Evolutionary conservation across 495 filamentous ascomycete genomes (phyloP).

Genomic region (Neurospora sp.): DNA sequence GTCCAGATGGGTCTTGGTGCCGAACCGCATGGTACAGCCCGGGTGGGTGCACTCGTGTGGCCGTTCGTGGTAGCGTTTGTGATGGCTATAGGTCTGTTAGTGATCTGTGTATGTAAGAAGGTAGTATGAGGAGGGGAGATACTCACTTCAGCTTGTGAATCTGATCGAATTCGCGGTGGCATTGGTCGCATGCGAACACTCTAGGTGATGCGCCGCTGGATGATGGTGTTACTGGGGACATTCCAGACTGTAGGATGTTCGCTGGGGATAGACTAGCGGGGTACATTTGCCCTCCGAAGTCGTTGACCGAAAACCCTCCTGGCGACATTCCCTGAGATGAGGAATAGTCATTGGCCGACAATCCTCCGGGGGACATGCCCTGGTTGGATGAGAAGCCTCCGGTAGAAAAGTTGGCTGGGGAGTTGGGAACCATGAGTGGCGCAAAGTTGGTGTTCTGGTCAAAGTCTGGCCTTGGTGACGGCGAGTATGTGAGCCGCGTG

Average conservation of each 20-base stretch:
- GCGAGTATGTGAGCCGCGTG: constrained; percentile 29
- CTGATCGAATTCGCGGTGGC: constrained; percentile 33
- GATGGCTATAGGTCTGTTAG: constrained; percentile 23
- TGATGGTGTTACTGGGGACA: constrained; percentile 1
- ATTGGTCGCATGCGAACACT: constrained; percentile 28
- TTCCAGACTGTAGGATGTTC: background rate
- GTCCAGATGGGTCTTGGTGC: constrained; percentile 42
- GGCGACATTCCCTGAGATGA: background rate
- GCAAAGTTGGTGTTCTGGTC: background rate
- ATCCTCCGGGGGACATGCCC: constrained; percentile 9
- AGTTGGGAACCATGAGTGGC: background rate
- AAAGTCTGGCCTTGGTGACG: constrained; percentile 24
- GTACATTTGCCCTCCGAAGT: background rate
- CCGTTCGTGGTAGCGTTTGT: constrained; percentile 39
- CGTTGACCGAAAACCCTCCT: background rate
- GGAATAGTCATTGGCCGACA: background rate
- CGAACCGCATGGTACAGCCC: constrained; percentile 35
- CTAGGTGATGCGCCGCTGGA: constrained; percentile 20
- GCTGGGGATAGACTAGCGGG: background rate
- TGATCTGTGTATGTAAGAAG: background rate
- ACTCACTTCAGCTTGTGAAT: constrained; percentile 39
- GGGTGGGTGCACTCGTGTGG: constrained; percentile 33
- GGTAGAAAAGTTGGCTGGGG: background rate
- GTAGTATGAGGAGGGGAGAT: background rate
- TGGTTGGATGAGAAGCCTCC: constrained; percentile 7